These are phyloP conservation scores for Scalesia atractyloides DNA, from an alignment of 129 eudicot species.

Conservation along the genomic window DNA sequence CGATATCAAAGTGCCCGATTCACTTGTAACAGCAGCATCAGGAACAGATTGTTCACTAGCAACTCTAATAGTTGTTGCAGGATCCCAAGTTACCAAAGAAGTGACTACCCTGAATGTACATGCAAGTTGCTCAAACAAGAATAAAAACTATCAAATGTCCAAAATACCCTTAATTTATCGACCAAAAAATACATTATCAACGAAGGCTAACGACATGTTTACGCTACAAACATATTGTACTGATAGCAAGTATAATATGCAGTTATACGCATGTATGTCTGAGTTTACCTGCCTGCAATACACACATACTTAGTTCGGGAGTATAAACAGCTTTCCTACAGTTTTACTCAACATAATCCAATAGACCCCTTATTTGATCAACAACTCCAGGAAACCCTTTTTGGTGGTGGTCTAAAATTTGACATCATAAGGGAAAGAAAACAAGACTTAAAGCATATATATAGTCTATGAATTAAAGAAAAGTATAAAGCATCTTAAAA, in stretches of 20 bases:
- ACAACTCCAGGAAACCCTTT: conserved; percentile 82
- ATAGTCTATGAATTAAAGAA: neutral
- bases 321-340: conserved; percentile 82
- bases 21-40: conserved; percentile 37
- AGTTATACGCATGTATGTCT: no score
- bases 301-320: conserved; percentile 74
- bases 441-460: neutral
- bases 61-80: conserved; percentile 33
- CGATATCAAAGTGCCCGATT: conserved; percentile 39
- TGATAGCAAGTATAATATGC: no score
- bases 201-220: no score
- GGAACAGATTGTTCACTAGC: conserved; percentile 43
- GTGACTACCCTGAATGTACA: conserved; percentile 82
- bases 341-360: conserved; percentile 74
- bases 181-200: no score
- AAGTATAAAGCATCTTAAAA: neutral
- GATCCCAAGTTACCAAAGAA: conserved; percentile 44
- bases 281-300: conserved; percentile 76
- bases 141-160: neutral
- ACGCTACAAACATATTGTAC: neutral
- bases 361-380: conserved; percentile 95
- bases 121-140: conserved; percentile 16
- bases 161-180: neutral
- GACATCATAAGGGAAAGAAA: neutral
- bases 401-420: conserved; percentile 76